Evolutionary conservation across 1,284 basidiomycete species (phyloP), one percentile per base, ranked within the genome.

Genomic region (Neonothopanus nambi): DNA sequence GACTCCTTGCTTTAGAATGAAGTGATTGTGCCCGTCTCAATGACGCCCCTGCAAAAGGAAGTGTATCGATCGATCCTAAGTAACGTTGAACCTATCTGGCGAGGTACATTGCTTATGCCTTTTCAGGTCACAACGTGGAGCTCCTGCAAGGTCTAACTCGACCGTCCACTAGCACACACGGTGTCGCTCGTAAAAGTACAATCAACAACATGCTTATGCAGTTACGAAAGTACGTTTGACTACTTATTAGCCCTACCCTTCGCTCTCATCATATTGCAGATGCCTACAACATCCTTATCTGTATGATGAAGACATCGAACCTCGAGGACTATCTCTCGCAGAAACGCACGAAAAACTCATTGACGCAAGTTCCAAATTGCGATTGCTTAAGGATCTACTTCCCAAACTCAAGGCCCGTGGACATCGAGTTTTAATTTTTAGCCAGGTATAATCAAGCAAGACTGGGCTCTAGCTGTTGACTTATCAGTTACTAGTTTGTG

Each of bases 371-470:
- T 85, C 89, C 30, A 98, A 98, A 72, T 76, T 99, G 48, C 83
- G 87, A 28, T 81, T 97, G 51, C 78, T 99, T 40, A 93, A 89
- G 68, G 70, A 76, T 45, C 73, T 98, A 44, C 77, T 99, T 36
- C 91, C 92, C 0, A 92, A 95, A 69, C 80, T 99, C 51, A 93
- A 92, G 66, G 84, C 85, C 48, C 84, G 88, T 39, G 95, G 94
- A 0, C 97, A 99, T 71, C 87, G 97, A 23, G 87, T 98, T n/a
- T 77, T 99, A 20, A 76, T 99, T 23, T 99, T 99, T 74, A 97
- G 94, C 70, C 97, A 99, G 78, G 97, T 96, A 70, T 64, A 79
- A 8, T 3, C 30, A 9, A 13, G 30, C 61, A 49, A 45, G 18
- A 42, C 51, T 48, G n/a, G 13, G n/a, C 24, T 6, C 41, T 5